Evolutionary conservation across 495 filamentous ascomycete species (phyloP).

Genomic region (Glarea lozoyensis): DNA sequence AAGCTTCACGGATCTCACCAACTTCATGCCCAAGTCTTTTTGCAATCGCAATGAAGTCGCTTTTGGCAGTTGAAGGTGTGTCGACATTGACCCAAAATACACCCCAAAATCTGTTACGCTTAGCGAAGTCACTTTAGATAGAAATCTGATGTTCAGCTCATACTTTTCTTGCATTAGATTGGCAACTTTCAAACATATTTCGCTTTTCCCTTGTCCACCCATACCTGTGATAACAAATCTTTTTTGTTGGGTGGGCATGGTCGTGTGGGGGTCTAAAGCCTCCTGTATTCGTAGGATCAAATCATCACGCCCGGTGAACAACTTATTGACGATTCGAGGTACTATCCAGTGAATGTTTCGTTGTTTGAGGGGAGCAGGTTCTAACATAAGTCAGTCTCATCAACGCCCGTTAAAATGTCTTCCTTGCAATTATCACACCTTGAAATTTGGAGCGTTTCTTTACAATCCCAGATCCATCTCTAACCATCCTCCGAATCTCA

Average conservation of each 20-base stretch:
- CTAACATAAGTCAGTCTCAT: too few species aligned
- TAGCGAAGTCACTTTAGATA: slow-evolving; percentile 6
- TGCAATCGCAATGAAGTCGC: slow-evolving; percentile 22
- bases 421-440: too few species aligned
- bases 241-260: slow-evolving; percentile 9
- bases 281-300: slow-evolving; percentile 11
- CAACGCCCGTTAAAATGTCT: too few species aligned
- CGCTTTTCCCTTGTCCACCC: slow-evolving; percentile 31
- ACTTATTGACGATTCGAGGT: slow-evolving; percentile 12
- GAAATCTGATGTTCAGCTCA: neutral
- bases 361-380: too few species aligned
- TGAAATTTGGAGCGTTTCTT: slow-evolving; percentile 2
- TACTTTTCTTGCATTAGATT: slow-evolving; percentile 22
- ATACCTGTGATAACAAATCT: slow-evolving; percentile 28
- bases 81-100: slow-evolving; percentile 23
- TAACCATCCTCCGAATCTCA: slow-evolving; percentile 9
- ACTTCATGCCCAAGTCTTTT: slow-evolving; percentile 14
- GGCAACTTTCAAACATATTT: slow-evolving; percentile 30
- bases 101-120: slow-evolving; percentile 23
- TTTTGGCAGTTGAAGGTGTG: slow-evolving; percentile 16
- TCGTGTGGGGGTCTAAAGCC: slow-evolving; percentile 3
- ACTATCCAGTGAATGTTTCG: slow-evolving; percentile 15
- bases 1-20: slow-evolving; percentile 20
- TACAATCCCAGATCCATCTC: slow-evolving; percentile 4
- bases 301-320: slow-evolving; percentile 17